Conservation (phyloP, 345 rosid species). For the Corymbia maculata region DNA sequence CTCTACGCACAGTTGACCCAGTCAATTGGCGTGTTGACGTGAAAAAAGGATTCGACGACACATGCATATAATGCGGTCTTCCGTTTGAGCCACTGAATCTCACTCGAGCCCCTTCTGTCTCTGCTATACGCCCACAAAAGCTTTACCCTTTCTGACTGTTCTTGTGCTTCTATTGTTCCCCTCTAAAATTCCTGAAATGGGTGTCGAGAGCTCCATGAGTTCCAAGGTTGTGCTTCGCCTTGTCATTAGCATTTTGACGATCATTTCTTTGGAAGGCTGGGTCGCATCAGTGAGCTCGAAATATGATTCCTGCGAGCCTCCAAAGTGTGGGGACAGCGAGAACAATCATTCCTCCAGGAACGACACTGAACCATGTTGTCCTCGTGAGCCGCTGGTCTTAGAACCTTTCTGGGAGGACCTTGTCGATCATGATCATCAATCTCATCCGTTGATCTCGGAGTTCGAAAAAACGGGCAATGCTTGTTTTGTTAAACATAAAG, state of each 20-base stretch:
- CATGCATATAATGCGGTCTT: not conserved
- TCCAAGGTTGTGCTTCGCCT: not conserved
- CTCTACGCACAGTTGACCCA: not conserved
- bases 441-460: not conserved
- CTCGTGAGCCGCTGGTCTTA: rapidly evolving
- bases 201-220: not conserved
- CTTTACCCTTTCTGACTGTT: not conserved
- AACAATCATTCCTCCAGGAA: not conserved
- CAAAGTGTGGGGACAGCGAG: no score
- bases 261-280: not conserved
- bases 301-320: not conserved
- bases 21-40: not conserved
- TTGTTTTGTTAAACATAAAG: rapidly evolving
- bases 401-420: rapidly evolving
- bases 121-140: not conserved
- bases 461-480: not conserved
- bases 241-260: not conserved
- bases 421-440: rapidly evolving
- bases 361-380: rapidly evolving
- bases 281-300: not conserved
- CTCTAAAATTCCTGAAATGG: not conserved
- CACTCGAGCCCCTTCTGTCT: not conserved
- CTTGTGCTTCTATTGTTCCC: not conserved
- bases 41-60: not conserved
- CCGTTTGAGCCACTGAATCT: not conserved